Conservation (phyloP, 495 filamentous ascomycete species). For the Cercophora sp. region DNA sequence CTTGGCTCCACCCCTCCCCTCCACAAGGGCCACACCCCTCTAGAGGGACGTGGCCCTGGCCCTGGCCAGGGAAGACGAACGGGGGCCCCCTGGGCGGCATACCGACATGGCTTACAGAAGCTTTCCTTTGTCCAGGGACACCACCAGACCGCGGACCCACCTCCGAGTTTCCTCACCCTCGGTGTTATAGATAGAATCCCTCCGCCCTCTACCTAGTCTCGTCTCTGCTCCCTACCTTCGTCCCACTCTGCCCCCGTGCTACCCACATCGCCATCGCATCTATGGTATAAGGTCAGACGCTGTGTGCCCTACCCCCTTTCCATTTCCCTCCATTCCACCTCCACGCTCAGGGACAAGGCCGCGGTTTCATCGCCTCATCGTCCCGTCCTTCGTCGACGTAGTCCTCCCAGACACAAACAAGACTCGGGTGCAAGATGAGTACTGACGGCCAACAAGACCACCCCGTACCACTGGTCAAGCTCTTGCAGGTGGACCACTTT, state of each 20-base stretch:
- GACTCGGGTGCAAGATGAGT: neutral
- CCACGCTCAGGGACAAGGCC: too few relatives aligned
- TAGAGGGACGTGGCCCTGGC: neutral
- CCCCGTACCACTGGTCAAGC: constrained; percentile 13
- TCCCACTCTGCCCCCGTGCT: neutral
- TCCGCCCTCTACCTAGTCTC: neutral
- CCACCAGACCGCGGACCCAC: neutral
- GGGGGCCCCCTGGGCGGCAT: neutral
- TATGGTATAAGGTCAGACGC: constrained; percentile 11
- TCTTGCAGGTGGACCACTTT: constrained; percentile 18
- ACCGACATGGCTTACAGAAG: neutral
- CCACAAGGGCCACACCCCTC: neutral
- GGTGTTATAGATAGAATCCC: constrained; percentile 5
- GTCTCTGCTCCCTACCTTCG: neutral
- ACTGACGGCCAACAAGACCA: constrained; percentile 19
- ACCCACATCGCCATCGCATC: neutral
- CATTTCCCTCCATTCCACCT: too few relatives aligned
- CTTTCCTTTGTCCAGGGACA: constrained; percentile 4
- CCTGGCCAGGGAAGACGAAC: neutral
- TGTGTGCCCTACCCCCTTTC: neutral
- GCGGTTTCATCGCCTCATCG: neutral
- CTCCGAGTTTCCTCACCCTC: neutral
- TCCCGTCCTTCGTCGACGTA: neutral
- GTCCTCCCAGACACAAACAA: neutral
- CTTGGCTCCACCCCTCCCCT: neutral